Evolutionary conservation across 2,329 filamentous ascomycete genomes (phyloP).

Genomic region (Aaosphaeria pasadenensis): DNA sequence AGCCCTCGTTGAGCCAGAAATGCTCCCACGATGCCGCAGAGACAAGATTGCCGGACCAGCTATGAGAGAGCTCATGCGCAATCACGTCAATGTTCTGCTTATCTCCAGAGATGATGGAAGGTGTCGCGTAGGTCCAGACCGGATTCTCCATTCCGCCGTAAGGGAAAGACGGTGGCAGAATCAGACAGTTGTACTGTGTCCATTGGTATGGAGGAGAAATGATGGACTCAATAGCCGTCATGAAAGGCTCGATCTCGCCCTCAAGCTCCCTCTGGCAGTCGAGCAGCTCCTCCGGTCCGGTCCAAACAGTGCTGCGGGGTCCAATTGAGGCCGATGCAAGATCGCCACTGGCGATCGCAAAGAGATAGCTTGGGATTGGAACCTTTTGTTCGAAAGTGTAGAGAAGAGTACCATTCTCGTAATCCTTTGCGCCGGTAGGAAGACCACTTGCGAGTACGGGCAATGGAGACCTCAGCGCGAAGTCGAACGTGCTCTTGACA

Average conservation of each 20-base stretch:
- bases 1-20: constrained; percentile 72
- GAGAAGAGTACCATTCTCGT: constrained; percentile 56
- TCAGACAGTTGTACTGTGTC: constrained; percentile 92
- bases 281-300: constrained; percentile 80
- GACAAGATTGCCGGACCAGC: constrained; percentile 88
- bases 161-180: constrained; percentile 75
- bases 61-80: constrained; percentile 74
- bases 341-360: constrained; percentile 84
- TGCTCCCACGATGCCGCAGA: constrained; percentile 79
- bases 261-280: constrained; percentile 90
- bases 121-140: constrained; percentile 91
- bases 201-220: constrained; percentile 81
- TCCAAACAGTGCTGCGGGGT: constrained; percentile 78
- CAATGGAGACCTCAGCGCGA: constrained; percentile 80
- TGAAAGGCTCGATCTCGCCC: constrained; percentile 85
- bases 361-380: constrained; percentile 91
- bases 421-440: constrained; percentile 52
- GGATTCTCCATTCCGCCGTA: constrained; percentile 77
- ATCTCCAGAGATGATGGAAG: constrained; percentile 83
- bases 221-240: constrained; percentile 75
- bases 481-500: constrained; percentile 91
- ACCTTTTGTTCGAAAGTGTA: constrained; percentile 89
- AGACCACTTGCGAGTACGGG: constrained; percentile 92
- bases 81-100: constrained; percentile 91
- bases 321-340: constrained; percentile 84